Percentiles rank a stretch among this genome's conserved stretches.
phyloP scores from a whole-genome alignment of 2,329 filamentous ascomycete genomes.

The Diaporthe australafricana region DNA sequence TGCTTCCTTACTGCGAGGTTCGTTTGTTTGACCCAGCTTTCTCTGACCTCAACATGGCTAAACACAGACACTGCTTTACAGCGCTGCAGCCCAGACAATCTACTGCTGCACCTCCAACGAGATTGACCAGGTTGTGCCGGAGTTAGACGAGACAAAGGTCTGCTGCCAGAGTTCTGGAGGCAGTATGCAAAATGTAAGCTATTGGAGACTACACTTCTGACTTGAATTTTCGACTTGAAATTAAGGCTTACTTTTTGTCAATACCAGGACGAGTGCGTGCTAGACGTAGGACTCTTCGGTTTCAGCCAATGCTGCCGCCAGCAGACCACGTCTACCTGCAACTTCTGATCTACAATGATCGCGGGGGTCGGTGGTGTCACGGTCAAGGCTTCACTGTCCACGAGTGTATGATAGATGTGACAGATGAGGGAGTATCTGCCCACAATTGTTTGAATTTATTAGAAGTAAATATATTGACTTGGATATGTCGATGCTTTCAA shows the following conservation, averaged over 20 bases:
- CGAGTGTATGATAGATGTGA: no score
- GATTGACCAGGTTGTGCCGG: neutral
- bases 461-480: neutral
- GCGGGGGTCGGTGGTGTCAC: neutral
- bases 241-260: neutral
- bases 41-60: neutral
- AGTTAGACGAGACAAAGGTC: neutral
- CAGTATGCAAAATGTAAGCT: neutral
- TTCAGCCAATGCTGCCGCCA: conserved; percentile 21
- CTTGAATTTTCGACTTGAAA: neutral
- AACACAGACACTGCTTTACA: neutral
- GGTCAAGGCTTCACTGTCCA: neutral
- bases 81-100: conserved; percentile 6
- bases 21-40: neutral
- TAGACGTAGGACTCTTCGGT: neutral
- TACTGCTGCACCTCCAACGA: conserved; percentile 16
- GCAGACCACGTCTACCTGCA: neutral
- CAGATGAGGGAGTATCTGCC: neutral
- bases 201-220: neutral
- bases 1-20: conserved; percentile 5
- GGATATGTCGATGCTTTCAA: no score
- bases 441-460: neutral
- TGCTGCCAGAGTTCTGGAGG: conserved; percentile 8
- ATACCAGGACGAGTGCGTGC: neutral
- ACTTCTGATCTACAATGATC: neutral